These are phyloP conservation scores for Paramyrothecium roridum DNA, from an alignment of 2,329 filamentous ascomycete species.

Conservation along the genomic window DNA sequence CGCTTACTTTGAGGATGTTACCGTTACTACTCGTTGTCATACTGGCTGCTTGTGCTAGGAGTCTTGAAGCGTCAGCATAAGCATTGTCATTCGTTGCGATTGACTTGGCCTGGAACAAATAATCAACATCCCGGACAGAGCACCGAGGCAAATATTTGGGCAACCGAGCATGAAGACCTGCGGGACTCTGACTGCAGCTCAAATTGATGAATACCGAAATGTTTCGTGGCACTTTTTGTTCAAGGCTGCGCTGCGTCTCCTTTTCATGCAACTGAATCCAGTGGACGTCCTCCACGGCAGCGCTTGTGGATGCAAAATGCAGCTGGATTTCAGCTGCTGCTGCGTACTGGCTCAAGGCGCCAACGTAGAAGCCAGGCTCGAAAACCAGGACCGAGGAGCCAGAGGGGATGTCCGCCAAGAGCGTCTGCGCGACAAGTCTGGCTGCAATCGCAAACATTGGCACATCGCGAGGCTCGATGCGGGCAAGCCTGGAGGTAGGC, in stretches of 20 bases:
- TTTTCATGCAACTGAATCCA: not conserved
- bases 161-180: not conserved
- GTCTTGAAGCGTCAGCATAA: too few relatives aligned
- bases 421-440: not conserved
- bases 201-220: not conserved
- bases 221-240: not conserved
- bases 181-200: not conserved
- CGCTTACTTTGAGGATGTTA: not conserved
- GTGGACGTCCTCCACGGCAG: not conserved
- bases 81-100: too few relatives aligned
- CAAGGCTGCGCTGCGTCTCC: not conserved
- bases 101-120: too few relatives aligned
- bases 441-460: not conserved
- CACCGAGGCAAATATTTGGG: not conserved
- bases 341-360: not conserved
- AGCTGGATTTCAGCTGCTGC: not conserved
- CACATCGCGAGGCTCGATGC: not conserved
- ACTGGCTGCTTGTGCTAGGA: too few relatives aligned
- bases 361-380: not conserved
- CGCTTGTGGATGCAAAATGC: not conserved
- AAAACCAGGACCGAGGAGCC: not conserved
- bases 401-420: not conserved
- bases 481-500: not conserved
- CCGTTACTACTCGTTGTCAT: not conserved
- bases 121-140: not conserved